Percentiles rank a stretch among this genome's conserved stretches.
Conservation (phyloP, 352 stramenopile species). For the Phytopythium aichiense region DNA sequence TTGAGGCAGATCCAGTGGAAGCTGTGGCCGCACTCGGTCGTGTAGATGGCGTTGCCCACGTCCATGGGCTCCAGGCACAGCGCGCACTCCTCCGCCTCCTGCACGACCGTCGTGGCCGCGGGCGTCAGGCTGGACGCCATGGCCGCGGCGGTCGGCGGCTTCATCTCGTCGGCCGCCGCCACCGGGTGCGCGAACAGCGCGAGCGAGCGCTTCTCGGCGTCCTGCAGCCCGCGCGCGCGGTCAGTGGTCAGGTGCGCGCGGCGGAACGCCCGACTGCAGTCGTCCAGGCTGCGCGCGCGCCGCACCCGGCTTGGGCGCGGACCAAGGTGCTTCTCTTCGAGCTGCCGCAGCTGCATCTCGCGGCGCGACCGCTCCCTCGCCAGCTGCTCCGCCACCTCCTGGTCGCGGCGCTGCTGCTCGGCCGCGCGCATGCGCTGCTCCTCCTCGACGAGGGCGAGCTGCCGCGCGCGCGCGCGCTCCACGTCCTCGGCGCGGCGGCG, state of each 20-base stretch:
- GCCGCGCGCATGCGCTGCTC: constrained; percentile 53
- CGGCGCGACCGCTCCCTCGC: constrained; percentile 32
- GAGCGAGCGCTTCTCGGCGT: constrained; percentile 54
- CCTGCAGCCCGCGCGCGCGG: constrained; percentile 44
- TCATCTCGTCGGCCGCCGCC: constrained; percentile 2
- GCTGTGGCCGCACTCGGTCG: constrained; percentile 76
- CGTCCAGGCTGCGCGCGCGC: constrained; percentile 46
- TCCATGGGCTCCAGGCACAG: constrained; percentile 83
- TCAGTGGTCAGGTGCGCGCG: constrained; percentile 36
- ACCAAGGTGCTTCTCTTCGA: constrained; percentile 61
- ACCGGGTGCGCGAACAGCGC: constrained; percentile 35
- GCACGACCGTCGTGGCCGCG: constrained; percentile 39
- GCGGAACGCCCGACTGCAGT: constrained; percentile 25
- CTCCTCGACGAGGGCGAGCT: constrained; percentile 66
- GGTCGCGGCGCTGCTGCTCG: constrained; percentile 44
- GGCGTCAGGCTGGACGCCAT: constrained; percentile 11
- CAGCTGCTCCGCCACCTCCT: constrained; percentile 39
- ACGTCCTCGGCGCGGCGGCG: constrained; percentile 63
- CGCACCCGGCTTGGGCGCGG: constrained; percentile 43
- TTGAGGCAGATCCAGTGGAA: constrained; percentile 86
- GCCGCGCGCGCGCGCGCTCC: constrained; percentile 62
- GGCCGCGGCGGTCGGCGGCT: constrained; percentile 11
- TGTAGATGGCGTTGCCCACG: constrained; percentile 77
- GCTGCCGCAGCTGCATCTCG: constrained; percentile 35
- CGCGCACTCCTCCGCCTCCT: constrained; percentile 78